Evolutionary conservation across 2,329 filamentous ascomycete genomes (phyloP), one percentile per base, ranked within the genome.

Genomic region (Talaromyces sp.): DNA sequence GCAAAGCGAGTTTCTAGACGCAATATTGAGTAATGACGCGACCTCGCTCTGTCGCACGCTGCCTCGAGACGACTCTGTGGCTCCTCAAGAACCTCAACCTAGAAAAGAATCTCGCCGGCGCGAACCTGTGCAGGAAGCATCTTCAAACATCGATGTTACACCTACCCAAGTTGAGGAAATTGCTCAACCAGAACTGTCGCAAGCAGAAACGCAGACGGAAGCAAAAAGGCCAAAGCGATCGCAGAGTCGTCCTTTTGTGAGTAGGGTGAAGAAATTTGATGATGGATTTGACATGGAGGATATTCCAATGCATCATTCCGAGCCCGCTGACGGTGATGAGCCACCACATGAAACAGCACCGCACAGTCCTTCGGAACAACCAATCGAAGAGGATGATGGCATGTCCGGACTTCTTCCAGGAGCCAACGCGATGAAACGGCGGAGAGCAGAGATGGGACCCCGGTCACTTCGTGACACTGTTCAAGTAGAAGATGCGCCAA

Each of bases 1-100:
- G 66, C 92, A 97, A 69, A 92, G 89, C 61, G 92, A 97, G 67
- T 96, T 99, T 63, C 81, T 99, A 2, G 91, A 96, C 72, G 90
- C 90, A 1, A 94, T 99, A 52, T 77, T 97, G 29, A 86, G 81
- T n/a, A 89, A 88, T 56, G 88, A 97, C 75, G 85, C 91, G 7
- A 85, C 83, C 61, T 82, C 84, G 50, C 79, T 97, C 21, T 86
- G 90, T 61, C 84, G 86, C 41, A 83, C 87, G 6, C 81, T 95
- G 6, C 74, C 76, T 12, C 73, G 76, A 21, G 61, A 63, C 2
- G 81, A 88, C 64, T 14, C 27, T 11, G 17, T 27, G 4, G 19
- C 10, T 19, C 12, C 21, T 75, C 84, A 46, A 80, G 80, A 41
- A 61, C 70, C 65, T 55, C 74, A 63, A 61, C 69, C 48, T 52